Conservation (phyloP, 2,329 filamentous ascomycete genomes). For the Cytospora leucostoma region DNA sequence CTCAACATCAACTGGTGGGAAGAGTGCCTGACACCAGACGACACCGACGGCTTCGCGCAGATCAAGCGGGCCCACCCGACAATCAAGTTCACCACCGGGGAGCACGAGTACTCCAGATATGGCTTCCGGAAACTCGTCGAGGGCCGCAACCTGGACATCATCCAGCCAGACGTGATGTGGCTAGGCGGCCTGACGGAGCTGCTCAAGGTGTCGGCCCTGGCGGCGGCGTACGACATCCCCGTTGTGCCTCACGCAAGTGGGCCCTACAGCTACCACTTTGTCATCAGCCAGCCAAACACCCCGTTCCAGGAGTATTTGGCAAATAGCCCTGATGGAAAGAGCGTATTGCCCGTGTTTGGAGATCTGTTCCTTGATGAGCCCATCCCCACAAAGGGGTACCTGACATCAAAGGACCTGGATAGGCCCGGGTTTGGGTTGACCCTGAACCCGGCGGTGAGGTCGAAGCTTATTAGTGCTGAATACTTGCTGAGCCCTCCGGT, state of each 20-base stretch:
- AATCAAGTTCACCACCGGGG: constrained; percentile 91
- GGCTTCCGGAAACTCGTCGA: constrained; percentile 94
- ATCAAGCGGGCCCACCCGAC: constrained; percentile 89
- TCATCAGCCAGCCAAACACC: constrained; percentile 88
- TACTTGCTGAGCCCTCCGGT: constrained; percentile 71
- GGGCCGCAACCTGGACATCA: constrained; percentile 87
- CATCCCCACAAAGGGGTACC: constrained; percentile 78
- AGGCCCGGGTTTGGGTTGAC: constrained; percentile 90
- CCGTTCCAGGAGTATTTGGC: constrained; percentile 96
- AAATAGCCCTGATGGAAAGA: constrained; percentile 88
- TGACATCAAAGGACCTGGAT: constrained; percentile 78
- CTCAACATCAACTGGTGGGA: constrained; percentile 97
- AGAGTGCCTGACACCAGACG: constrained; percentile 87
- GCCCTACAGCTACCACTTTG: constrained; percentile 94
- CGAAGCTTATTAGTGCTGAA: constrained; percentile 74
- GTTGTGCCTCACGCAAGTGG: constrained; percentile 94
- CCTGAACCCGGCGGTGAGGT: constrained; percentile 71
- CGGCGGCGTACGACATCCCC: constrained; percentile 89
- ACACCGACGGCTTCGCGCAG: constrained; percentile 85
- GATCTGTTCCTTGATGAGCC: constrained; percentile 90
- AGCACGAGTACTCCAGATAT: constrained; percentile 93
- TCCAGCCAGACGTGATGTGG: constrained; percentile 98
- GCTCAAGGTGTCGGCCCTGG: constrained; percentile 84
- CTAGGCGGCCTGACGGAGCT: constrained; percentile 90
- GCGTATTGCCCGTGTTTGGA: constrained; percentile 87